Percentiles rank a stretch among this genome's conserved stretches.
Evolutionary conservation across 768 basidiomycete genomes (phyloP).

Genomic region (Postia placenta): DNA sequence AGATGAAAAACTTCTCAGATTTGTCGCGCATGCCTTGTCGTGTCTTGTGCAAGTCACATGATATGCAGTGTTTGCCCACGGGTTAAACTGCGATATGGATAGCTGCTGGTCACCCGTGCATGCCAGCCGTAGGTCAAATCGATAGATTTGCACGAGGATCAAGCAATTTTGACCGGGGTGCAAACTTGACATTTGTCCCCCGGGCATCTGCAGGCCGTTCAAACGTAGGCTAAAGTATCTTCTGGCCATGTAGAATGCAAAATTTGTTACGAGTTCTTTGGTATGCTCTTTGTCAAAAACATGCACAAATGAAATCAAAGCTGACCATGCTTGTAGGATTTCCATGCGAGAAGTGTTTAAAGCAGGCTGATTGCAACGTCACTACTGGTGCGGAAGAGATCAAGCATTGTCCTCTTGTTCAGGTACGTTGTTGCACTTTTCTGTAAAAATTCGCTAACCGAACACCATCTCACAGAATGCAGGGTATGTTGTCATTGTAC

Average conservation of each 20-base stretch:
- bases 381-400: neutral
- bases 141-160: too few species aligned
- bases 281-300: neutral
- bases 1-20: too few species aligned
- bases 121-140: too few species aligned
- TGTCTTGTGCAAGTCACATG: too few species aligned
- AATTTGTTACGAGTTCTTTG: neutral
- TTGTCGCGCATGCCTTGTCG: too few species aligned
- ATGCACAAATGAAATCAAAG: neutral
- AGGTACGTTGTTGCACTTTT: neutral
- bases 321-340: neutral
- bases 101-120: too few species aligned
- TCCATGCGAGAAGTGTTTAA: slow-evolving; percentile 1
- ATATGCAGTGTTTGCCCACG: too few species aligned
- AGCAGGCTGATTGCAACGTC: neutral
- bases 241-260: neutral
- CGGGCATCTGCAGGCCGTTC: too few species aligned
- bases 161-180: too few species aligned
- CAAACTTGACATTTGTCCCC: too few species aligned
- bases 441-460: too few species aligned
- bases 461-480: neutral
- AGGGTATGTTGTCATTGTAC: neutral
- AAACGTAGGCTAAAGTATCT: neutral
- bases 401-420: neutral
- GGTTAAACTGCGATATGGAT: too few species aligned